These are phyloP conservation scores for Mrakia frigida DNA, from an alignment of 768 basidiomycete species.

Conservation along the genomic window DNA sequence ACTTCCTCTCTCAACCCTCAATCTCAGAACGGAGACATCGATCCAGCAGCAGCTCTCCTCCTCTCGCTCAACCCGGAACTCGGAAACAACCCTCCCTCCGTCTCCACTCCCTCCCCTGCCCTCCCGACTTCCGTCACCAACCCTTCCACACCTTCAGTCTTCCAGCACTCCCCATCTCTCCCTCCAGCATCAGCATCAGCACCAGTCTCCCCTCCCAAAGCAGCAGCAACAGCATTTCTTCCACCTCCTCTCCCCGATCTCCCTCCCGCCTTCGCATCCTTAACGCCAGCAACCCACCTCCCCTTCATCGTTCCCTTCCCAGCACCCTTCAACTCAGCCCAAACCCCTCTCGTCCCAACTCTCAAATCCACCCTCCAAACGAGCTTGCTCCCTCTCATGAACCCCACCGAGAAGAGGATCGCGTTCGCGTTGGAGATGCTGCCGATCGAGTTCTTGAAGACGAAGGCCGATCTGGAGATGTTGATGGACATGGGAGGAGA, in stretches of 20 bases:
- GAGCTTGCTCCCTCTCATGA: constrained; percentile 5
- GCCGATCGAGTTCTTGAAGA: neutral
- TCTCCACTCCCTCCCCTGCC: neutral
- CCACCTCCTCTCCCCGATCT: neutral
- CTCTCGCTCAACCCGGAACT: neutral
- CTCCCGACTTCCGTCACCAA: neutral
- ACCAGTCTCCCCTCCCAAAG: neutral
- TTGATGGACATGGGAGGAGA: neutral
- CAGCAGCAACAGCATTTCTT: neutral
- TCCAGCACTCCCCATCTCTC: neutral
- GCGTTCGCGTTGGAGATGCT: constrained; percentile 10
- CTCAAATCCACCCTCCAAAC: neutral
- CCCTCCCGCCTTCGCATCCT: neutral
- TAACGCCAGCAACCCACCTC: neutral
- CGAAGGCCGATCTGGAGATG: neutral
- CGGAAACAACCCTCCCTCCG: neutral
- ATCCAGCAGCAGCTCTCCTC: neutral
- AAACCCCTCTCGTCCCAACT: neutral
- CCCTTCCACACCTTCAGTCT: neutral
- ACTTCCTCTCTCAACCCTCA: neutral
- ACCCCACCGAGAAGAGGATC: neutral
- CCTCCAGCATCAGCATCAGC: neutral
- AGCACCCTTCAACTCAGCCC: neutral
- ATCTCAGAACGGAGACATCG: neutral
- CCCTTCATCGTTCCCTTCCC: constrained; percentile 13